A percentile compares a stretch with the other conserved stretches of the same genome.
phyloP scores from a whole-genome alignment of 108 stramenopile genomes.

The Ochromonas danica region DNA sequence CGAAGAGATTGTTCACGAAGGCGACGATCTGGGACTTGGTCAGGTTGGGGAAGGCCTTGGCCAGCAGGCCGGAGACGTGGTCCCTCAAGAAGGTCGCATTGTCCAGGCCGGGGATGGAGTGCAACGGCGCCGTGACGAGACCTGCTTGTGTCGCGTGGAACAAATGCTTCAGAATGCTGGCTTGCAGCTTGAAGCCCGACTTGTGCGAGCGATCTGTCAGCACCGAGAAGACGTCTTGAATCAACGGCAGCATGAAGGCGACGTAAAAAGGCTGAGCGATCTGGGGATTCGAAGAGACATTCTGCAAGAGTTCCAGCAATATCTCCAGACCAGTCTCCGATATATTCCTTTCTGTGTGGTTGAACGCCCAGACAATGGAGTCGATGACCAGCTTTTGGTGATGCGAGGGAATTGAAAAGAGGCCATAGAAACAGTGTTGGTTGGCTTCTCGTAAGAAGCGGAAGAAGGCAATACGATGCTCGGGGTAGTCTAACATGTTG shows the following conservation, averaged over 20 bases:
- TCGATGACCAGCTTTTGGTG: constrained; percentile 97
- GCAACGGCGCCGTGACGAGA: constrained; percentile 86
- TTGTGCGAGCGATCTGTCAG: constrained; percentile 98
- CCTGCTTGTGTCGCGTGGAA: constrained; percentile 89
- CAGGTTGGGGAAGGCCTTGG: constrained; percentile 89
- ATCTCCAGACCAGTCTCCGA: constrained; percentile 94
- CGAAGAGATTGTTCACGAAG: constrained; percentile 96
- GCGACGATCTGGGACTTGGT: constrained; percentile 76
- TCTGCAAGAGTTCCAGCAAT: constrained; percentile 80
- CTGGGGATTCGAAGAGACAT: constrained; percentile 81
- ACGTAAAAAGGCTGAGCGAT: constrained; percentile 91
- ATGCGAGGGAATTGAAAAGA: constrained; percentile 88
- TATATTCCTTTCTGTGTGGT: constrained; percentile 97
- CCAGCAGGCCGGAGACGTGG: constrained; percentile 81
- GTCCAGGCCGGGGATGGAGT: constrained; percentile 61
- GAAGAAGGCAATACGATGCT: constrained; percentile 94
- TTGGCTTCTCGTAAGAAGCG: constrained; percentile 74
- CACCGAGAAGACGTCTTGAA: constrained; percentile 93
- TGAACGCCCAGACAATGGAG: constrained; percentile 97
- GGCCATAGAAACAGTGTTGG: constrained; percentile 84
- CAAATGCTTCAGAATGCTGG: constrained; percentile 88
- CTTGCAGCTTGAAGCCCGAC: constrained; percentile 97
- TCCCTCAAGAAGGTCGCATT: constrained; percentile 83
- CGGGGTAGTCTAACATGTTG: constrained; percentile 88
- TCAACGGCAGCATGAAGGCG: constrained; percentile 85